phyloP scores from a whole-genome alignment of 148 eudicot species.

The Chenopodium formosanum region DNA sequence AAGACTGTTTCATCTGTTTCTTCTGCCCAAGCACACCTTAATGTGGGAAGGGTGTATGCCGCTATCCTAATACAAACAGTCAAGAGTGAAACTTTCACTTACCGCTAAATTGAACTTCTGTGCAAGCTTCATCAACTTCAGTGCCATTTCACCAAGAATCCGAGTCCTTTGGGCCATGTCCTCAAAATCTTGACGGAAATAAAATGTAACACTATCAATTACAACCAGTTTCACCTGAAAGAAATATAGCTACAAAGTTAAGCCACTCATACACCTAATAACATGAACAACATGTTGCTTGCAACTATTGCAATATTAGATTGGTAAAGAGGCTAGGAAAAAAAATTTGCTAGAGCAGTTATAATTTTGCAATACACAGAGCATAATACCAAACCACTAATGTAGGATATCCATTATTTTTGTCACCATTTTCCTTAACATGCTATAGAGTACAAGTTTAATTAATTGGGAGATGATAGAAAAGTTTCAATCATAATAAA shows the following conservation, averaged over 20 bases:
- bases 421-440: not conserved
- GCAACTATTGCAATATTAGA: not conserved
- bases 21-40: not conserved
- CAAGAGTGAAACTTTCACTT: conserved; percentile 33
- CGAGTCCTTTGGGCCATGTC: conserved; percentile 90
- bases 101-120: conserved; percentile 73
- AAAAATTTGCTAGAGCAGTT: not conserved
- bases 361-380: not conserved
- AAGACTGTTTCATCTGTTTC: not conserved
- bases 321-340: not conserved
- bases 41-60: not conserved
- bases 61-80: not conserved
- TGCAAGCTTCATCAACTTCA: conserved; percentile 88
- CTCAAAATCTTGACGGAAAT: conserved; percentile 97
- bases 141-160: conserved; percentile 74
- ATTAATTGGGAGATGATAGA: no score
- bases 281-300: not conserved
- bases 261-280: not conserved
- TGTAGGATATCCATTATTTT: not conserved
- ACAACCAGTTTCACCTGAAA: conserved; percentile 81
- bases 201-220: conserved; percentile 85
- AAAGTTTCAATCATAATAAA: no score
- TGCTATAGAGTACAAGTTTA: no score
- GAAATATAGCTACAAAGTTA: not conserved
- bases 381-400: not conserved